Conservation (phyloP, 306 rosid genomes). For the Vigna trinervia region DNA sequence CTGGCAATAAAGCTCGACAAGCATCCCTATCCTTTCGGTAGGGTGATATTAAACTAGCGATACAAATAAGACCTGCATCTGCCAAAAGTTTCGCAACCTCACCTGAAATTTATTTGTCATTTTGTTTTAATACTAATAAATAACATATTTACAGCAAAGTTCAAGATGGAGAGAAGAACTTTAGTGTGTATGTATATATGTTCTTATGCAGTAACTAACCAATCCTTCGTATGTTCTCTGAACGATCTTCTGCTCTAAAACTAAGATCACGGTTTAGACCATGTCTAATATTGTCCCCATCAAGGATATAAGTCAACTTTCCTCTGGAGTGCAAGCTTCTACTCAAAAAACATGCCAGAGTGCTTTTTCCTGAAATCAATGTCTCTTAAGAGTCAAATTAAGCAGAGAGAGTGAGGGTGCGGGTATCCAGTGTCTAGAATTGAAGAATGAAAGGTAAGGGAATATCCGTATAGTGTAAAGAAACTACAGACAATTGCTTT, state of each 20-base stretch:
- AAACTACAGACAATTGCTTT: constrained; percentile 10
- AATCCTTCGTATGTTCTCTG: constrained; percentile 87
- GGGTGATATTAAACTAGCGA: constrained; percentile 89
- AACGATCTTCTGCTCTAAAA: constrained; percentile 87
- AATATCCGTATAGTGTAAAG: not conserved
- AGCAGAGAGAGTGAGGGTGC: constrained; percentile 28
- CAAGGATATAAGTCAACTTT: constrained; percentile 82
- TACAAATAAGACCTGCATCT: constrained; percentile 92
- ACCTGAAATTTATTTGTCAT: constrained; percentile 56
- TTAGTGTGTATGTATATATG: not conserved
- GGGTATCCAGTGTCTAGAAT: constrained; percentile 17
- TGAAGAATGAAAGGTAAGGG: constrained; percentile 26
- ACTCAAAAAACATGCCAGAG: constrained; percentile 90
- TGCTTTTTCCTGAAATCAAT: constrained; percentile 81
- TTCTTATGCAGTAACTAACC: constrained; percentile 58
- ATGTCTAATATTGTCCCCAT: constrained; percentile 94
- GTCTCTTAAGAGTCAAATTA: constrained; percentile 25
- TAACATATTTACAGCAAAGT: constrained; percentile 1
- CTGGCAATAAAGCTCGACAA: constrained; percentile 78
- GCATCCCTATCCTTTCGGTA: constrained; percentile 84
- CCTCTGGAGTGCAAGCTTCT: constrained; percentile 72
- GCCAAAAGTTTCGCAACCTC: constrained; percentile 94
- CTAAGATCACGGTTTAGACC: constrained; percentile 89
- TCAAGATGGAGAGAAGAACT: constrained; percentile 4
- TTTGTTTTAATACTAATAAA: constrained; percentile 33